Conservation (phyloP, 2,329 filamentous ascomycete species). For the Neobulgaria alba region DNA sequence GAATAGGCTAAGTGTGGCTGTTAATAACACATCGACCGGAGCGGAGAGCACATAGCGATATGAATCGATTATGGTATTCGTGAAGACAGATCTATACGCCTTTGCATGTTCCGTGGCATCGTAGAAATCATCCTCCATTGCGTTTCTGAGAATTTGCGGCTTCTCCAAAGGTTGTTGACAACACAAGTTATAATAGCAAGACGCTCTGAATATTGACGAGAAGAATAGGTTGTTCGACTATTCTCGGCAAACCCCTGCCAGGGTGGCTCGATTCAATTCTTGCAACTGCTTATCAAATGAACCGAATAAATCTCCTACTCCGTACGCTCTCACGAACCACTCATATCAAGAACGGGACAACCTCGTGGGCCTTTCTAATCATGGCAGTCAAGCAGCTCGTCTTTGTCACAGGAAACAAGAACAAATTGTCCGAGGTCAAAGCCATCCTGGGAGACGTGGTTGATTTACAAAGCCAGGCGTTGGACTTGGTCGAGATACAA, state of each 20-base stretch:
- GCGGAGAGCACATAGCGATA: slow-evolving; percentile 4
- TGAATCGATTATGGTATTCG: too few relatives aligned
- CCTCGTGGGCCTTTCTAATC: slow-evolving; percentile 3
- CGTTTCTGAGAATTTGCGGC: too few relatives aligned
- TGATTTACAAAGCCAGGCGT: slow-evolving; percentile 60
- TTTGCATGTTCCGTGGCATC: too few relatives aligned
- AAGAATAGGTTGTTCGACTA: too few relatives aligned
- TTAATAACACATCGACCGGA: slow-evolving; percentile 10
- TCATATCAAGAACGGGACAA: too few relatives aligned
- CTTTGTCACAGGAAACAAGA: slow-evolving; percentile 94
- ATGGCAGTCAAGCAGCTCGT: slow-evolving; percentile 47
- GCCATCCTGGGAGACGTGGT: slow-evolving; percentile 71
- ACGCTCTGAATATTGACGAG: too few relatives aligned
- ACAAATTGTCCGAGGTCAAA: slow-evolving; percentile 85
- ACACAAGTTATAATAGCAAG: too few relatives aligned
- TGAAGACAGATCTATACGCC: slow-evolving; percentile 7
- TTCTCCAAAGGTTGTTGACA: too few relatives aligned
- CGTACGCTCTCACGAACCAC: too few relatives aligned
- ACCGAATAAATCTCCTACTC: too few relatives aligned
- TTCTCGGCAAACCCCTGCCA: too few relatives aligned
- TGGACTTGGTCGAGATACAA: slow-evolving; percentile 86
- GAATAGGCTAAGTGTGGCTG: slow-evolving; percentile 16
- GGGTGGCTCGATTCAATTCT: slow-evolving; percentile 7
- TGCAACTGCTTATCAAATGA: neutral
- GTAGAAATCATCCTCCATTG: slow-evolving; percentile 20